phyloP scores from a whole-genome alignment of 1,284 basidiomycete species.

The Cryptococcus wingfieldii region DNA sequence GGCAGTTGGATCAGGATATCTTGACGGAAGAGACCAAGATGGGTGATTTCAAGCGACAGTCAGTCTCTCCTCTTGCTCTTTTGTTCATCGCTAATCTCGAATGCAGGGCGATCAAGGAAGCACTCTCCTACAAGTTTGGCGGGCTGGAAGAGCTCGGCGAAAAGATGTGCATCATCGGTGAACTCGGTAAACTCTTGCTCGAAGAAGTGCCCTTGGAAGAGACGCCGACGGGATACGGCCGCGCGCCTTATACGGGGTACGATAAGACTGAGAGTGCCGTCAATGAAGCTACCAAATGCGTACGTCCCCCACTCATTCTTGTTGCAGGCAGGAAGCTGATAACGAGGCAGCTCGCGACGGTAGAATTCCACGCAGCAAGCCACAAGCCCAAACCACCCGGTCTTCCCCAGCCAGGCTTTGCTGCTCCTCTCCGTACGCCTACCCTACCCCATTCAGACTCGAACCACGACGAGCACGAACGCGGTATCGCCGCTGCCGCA shows the following conservation, averaged over 20 bases:
- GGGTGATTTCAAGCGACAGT: slow-evolving; percentile 75
- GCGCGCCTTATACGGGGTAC: slow-evolving; percentile 64
- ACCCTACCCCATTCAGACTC: slow-evolving; percentile 8
- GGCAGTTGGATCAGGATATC: slow-evolving; percentile 74
- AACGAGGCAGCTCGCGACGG: slow-evolving; percentile 32
- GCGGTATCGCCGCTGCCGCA: slow-evolving; percentile 32
- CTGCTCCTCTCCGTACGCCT: slow-evolving; percentile 17
- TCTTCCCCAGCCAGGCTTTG: slow-evolving; percentile 23
- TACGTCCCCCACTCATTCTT: slow-evolving; percentile 4
- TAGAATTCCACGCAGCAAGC: slow-evolving; percentile 38
- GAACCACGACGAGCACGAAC: slow-evolving; percentile 12
- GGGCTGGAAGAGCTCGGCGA: slow-evolving; percentile 80
- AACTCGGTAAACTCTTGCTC: slow-evolving; percentile 73
- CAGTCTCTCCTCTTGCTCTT: slow-evolving; percentile 11
- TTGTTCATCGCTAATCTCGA: slow-evolving; percentile 2
- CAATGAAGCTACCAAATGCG: slow-evolving; percentile 59
- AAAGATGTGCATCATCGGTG: slow-evolving; percentile 78
- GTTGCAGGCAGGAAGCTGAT: background rate
- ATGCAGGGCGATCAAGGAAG: slow-evolving; percentile 53
- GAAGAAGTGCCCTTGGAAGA: slow-evolving; percentile 74
- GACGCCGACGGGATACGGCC: slow-evolving; percentile 73
- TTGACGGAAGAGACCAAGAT: slow-evolving; percentile 75
- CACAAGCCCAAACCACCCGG: slow-evolving; percentile 38
- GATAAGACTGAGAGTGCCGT: slow-evolving; percentile 60
- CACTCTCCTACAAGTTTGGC: slow-evolving; percentile 82